Evolutionary conservation across 768 basidiomycete species (phyloP).

Genomic region (Amanita phalloides): DNA sequence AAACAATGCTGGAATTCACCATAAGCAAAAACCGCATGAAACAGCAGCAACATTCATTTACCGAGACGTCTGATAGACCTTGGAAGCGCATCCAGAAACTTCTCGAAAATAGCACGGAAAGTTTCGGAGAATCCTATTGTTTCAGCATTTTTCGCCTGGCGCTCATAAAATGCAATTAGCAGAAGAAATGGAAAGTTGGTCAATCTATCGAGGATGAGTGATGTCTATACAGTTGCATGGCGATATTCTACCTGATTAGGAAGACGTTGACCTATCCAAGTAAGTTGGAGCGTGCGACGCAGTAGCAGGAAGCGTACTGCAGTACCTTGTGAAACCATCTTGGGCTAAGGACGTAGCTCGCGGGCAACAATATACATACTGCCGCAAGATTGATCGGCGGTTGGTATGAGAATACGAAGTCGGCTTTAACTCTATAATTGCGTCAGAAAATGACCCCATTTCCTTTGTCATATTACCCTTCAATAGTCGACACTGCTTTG

Average conservation of each 20-base stretch:
- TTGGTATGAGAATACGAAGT: conserved; percentile 89
- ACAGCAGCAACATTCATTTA: conserved; percentile 27
- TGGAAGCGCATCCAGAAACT: conserved; percentile 64
- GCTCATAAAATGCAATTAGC: conserved; percentile 74
- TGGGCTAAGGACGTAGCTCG: conserved; percentile 79
- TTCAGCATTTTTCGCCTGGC: conserved; percentile 63
- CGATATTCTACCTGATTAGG: conserved; percentile 53
- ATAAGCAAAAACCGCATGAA: background rate
- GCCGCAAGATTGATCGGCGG: conserved; percentile 89
- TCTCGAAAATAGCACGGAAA: conserved; percentile 54
- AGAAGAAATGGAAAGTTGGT: conserved; percentile 84
- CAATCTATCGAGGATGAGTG: conserved; percentile 26
- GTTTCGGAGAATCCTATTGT: conserved; percentile 68
- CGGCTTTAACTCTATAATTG: conserved; percentile 60
- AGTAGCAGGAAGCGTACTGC: background rate
- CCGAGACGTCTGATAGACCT: conserved; percentile 64
- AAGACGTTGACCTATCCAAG: conserved; percentile 67
- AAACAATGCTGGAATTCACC: conserved; percentile 46
- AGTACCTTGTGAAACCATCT: conserved; percentile 96
- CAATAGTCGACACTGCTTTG: conserved; percentile 87
- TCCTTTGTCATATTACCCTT: conserved; percentile 46
- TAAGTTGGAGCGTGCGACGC: conserved; percentile 8
- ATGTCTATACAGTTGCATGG: background rate
- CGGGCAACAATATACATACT: conserved; percentile 76
- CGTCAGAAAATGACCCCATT: background rate